Conservation (phyloP, 2,329 filamentous ascomycete species). For the Alternaria incomplexa region DNA sequence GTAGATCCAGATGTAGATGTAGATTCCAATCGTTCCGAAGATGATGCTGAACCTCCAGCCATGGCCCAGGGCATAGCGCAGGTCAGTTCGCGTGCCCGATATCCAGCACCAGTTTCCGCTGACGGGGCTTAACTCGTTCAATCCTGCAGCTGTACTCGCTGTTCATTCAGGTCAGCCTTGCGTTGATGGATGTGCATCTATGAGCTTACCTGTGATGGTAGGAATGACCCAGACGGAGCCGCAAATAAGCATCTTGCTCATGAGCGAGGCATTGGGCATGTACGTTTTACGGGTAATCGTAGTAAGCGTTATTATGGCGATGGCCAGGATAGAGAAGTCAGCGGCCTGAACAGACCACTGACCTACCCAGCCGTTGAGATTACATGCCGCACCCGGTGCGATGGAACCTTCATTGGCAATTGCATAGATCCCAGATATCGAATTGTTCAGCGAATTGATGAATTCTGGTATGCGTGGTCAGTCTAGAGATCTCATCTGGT, state of each 20-base stretch:
- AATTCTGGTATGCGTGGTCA: slow-evolving; percentile 17
- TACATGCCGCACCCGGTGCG: slow-evolving; percentile 43
- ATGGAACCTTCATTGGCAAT: slow-evolving; percentile 35
- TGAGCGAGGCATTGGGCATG: slow-evolving; percentile 37
- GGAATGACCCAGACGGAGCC: slow-evolving; percentile 51
- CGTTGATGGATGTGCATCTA: not conserved
- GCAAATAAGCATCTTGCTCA: slow-evolving; percentile 45
- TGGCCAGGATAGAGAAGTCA: slow-evolving; percentile 54
- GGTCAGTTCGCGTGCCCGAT: slow-evolving; percentile 1
- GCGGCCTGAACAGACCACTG: slow-evolving; percentile 50
- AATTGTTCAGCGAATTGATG: slow-evolving; percentile 52
- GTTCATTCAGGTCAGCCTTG: not conserved
- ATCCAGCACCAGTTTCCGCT: slow-evolving; percentile 15
- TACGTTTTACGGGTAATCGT: slow-evolving; percentile 48
- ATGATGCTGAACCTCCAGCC: slow-evolving; percentile 10
- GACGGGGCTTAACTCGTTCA: slow-evolving; percentile 1
- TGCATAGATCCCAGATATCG: slow-evolving; percentile 50
- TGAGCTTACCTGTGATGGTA: slow-evolving; percentile 4
- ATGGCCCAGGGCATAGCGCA: slow-evolving; percentile 5
- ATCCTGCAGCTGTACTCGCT: slow-evolving; percentile 4
- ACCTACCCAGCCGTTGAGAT: slow-evolving; percentile 54
- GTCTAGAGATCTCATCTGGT: not conserved
- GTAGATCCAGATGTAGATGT: slow-evolving; percentile 8
- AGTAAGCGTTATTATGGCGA: slow-evolving; percentile 53
- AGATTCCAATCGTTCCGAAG: slow-evolving; percentile 3